These are phyloP conservation scores for Capsella rubella DNA, from an alignment of 441 rosid genomes.

Conservation along the genomic window DNA sequence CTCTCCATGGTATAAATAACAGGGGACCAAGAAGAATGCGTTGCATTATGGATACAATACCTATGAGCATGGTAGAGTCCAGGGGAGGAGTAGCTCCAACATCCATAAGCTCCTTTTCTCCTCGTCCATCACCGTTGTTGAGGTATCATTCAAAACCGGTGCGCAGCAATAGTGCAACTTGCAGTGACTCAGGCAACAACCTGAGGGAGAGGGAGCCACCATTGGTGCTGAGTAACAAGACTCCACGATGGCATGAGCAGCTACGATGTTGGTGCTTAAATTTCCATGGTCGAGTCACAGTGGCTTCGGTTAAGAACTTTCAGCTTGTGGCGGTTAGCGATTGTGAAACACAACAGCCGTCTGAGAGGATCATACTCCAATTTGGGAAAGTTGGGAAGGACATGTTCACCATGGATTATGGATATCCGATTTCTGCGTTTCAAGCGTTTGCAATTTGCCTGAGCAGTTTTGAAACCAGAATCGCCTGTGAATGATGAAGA, in stretches of 20 bases:
- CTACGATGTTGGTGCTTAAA: slow-evolving; percentile 85
- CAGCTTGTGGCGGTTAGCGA: slow-evolving; percentile 65
- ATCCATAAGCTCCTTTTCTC: slow-evolving; percentile 37
- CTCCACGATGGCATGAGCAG: slow-evolving; percentile 80
- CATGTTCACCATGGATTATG: slow-evolving; percentile 78
- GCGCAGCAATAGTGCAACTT: slow-evolving; percentile 40
- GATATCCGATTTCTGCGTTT: slow-evolving; percentile 78
- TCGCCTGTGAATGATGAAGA: slow-evolving; percentile 65
- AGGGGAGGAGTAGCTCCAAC: slow-evolving; percentile 56
- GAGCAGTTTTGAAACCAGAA: slow-evolving; percentile 75
- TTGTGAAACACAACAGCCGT: slow-evolving; percentile 47
- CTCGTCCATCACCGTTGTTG: slow-evolving; percentile 53
- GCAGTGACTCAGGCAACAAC: slow-evolving; percentile 45
- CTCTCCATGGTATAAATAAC: slow-evolving; percentile 11
- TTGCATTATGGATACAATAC: slow-evolving; percentile 62
- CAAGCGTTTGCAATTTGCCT: slow-evolving; percentile 78
- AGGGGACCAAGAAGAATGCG: slow-evolving; percentile 83
- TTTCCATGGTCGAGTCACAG: slow-evolving; percentile 76
- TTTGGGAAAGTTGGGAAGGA: slow-evolving; percentile 81
- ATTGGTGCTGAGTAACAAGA: slow-evolving; percentile 64
- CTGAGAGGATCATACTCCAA: slow-evolving; percentile 71
- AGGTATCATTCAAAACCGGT: slow-evolving; percentile 54
- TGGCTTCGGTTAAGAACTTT: slow-evolving; percentile 76
- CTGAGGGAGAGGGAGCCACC: slow-evolving; percentile 51
- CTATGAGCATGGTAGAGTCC: slow-evolving; percentile 53